Evolutionary conservation across 192 early-diverging fungal species (phyloP), one percentile per base, ranked within the genome.

Genomic region (Neocallimastix lanati): DNA sequence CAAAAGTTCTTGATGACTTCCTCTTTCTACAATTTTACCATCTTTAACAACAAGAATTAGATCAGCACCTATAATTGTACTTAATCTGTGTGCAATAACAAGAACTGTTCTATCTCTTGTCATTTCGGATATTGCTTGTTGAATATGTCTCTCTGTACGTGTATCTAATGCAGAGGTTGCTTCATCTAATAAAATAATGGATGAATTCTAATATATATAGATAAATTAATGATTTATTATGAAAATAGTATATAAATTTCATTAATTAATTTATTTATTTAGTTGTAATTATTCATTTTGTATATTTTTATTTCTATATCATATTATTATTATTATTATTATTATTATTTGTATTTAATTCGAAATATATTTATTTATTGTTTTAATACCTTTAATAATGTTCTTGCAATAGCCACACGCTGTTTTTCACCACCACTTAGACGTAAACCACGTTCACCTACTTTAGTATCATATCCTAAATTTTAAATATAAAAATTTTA

Each of bases 401-500:
- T 95, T 27, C 94, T 82, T 21, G 93, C 94, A 83, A 95, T 95
- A 27, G 94, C 94, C 12, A 95, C 89, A 36, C 94, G 85, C 83
- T 95, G 94, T 85, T 96, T 96, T 86, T 98, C 97, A 27, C 95
- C 96, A 77, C 96, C 95, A 77, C 90, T 92, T 27, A 99, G 86
- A 77, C 95, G 87, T 33, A 78, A 27, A 29, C 91, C 92, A 80
- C 91, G 86, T 79, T 92, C 92, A 29, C 92, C 92, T 4, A 92
- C 90, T 25, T 84, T 88, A n/a, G 89, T 90, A 38, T 87, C 83
- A 82, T 91, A 88, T 1, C 81, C 80, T 82, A 78, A 18, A 78
- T 76, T 36, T 29, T 13, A 13, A 76, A 77, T 18, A 78, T 38
- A 80, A 16, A 29, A 37, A 58, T n/a, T n/a, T n/a, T n/a, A n/a